Conservation (phyloP, 176 grass and related monocot species). For the sorghum (Sorghum bicolor) region Sorghum_bicolor_NCBIv3 NC_012872.2:66643001-66643500, state of each 20-base stretch:
- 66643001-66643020: not conserved
- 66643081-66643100: not conserved
- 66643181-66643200: not conserved
- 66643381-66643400: not conserved
- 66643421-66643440: no score
- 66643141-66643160: no score
- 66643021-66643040: not conserved
- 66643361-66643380: conserved; percentile 3
- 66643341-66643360: not conserved
- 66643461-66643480: not conserved
- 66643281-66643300: not conserved
- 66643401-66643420: not conserved
- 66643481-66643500: not conserved
- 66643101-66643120: no score
- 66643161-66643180: not conserved
- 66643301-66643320: not conserved
- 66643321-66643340: not conserved
- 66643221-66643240: not conserved
- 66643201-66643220: not conserved
- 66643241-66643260: not conserved
- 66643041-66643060: not conserved
- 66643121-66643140: no score
- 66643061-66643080: not conserved
- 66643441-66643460: not conserved
- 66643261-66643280: not conserved